phyloP scores from a whole-genome alignment of 768 basidiomycete species.

The Amanita fuliginea region DNA sequence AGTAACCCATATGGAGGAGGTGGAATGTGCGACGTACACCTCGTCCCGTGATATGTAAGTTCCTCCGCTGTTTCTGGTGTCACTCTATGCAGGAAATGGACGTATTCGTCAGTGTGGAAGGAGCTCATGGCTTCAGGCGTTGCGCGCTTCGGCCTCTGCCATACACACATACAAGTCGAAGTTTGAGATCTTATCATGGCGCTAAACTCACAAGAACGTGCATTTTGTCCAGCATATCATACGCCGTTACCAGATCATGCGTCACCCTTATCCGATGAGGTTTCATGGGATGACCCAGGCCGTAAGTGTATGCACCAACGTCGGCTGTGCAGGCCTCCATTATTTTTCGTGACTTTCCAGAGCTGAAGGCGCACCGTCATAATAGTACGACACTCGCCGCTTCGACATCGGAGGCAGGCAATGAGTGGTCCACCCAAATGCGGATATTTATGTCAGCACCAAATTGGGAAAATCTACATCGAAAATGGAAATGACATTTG shows the following conservation, averaged over 20 bases:
- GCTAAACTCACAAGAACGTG: slow-evolving; percentile 62
- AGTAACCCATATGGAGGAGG: background rate
- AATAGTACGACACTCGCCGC: slow-evolving; percentile 71
- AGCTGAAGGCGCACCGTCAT: slow-evolving; percentile 44
- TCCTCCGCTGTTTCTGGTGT: slow-evolving; percentile 87
- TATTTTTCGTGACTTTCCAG: background rate
- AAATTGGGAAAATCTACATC: background rate
- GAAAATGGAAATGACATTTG: too few relatives aligned
- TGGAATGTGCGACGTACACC: slow-evolving; percentile 47
- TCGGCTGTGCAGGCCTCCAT: slow-evolving; percentile 34
- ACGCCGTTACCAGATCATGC: slow-evolving; percentile 83
- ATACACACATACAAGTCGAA: background rate
- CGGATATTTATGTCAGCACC: background rate
- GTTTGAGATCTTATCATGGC: background rate
- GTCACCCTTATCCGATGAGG: slow-evolving; percentile 92
- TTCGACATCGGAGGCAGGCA: slow-evolving; percentile 41
- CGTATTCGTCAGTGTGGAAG: slow-evolving; percentile 98
- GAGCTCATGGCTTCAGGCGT: slow-evolving; percentile 73
- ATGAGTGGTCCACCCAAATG: background rate
- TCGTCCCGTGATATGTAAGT: slow-evolving; percentile 70
- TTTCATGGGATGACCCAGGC: slow-evolving; percentile 90
- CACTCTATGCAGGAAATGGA: slow-evolving; percentile 82
- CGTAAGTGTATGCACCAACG: slow-evolving; percentile 67
- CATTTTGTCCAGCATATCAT: slow-evolving; percentile 92
- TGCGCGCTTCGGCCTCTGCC: slow-evolving; percentile 58